Conservation (phyloP, 2,329 filamentous ascomycete genomes). For the Teratosphaeria destructans region DNA sequence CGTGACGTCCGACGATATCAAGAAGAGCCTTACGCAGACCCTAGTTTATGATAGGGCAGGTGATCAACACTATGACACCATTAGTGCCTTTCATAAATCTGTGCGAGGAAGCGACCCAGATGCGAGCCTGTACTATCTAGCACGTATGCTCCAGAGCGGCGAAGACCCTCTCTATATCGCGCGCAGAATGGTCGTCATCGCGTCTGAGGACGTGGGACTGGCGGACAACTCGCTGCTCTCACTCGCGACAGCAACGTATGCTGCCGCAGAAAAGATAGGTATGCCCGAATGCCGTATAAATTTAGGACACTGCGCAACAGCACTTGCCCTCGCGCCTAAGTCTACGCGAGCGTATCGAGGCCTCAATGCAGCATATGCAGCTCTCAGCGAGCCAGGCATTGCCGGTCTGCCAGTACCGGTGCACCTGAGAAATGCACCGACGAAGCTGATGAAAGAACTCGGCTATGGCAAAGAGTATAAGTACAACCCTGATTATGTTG, state of each 20-base stretch:
- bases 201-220: slow-evolving; percentile 84
- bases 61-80: slow-evolving; percentile 95
- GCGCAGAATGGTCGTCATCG: slow-evolving; percentile 85
- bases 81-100: slow-evolving; percentile 94
- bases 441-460: slow-evolving; percentile 82
- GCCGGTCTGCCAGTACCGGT: slow-evolving; percentile 73
- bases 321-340: slow-evolving; percentile 71
- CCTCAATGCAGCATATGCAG: slow-evolving; percentile 67
- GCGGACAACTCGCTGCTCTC: slow-evolving; percentile 77
- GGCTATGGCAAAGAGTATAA: slow-evolving; percentile 90
- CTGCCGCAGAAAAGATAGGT: slow-evolving; percentile 82
- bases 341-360: slow-evolving; percentile 78
- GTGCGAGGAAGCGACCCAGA: slow-evolving; percentile 79
- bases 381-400: slow-evolving; percentile 71
- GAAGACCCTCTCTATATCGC: slow-evolving; percentile 91
- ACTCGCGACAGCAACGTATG: slow-evolving; percentile 76
- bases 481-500: slow-evolving; percentile 83
- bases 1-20: slow-evolving; percentile 62
- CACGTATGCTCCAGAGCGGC: slow-evolving; percentile 88
- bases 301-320: slow-evolving; percentile 75
- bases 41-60: slow-evolving; percentile 90
- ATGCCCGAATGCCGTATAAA: slow-evolving; percentile 93
- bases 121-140: slow-evolving; percentile 86
- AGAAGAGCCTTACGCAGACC: slow-evolving; percentile 75
- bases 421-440: slow-evolving; percentile 86